Percentiles rank a stretch among this genome's conserved stretches.
Conservation (phyloP, 2,329 filamentous ascomycete genomes). For the Pleoardoris graminearum region DNA sequence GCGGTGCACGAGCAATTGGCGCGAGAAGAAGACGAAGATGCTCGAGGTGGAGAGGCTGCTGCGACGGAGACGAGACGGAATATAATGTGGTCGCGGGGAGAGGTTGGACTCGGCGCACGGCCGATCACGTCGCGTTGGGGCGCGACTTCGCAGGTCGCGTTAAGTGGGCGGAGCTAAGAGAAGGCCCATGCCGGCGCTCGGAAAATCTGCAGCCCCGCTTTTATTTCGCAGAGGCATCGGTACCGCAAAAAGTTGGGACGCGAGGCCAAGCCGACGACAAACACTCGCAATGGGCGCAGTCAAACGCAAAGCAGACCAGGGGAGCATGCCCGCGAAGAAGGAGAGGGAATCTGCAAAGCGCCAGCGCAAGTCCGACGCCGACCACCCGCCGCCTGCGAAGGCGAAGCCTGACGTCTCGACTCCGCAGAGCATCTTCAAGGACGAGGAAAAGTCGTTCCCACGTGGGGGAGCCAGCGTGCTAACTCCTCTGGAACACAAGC, state of each 20-base stretch:
- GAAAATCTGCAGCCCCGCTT: constrained; percentile 31
- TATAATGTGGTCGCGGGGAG: constrained; percentile 16
- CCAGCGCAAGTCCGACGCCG: constrained; percentile 41
- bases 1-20: constrained; percentile 4
- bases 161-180: constrained; percentile 18
- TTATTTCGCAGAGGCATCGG: constrained; percentile 17
- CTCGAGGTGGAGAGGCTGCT: not conserved
- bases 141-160: constrained; percentile 17
- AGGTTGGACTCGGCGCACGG: constrained; percentile 25
- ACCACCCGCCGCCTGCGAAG: constrained; percentile 31
- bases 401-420: constrained; percentile 37
- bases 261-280: constrained; percentile 9
- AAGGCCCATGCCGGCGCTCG: constrained; percentile 15
- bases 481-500: constrained; percentile 92
- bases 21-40: not conserved
- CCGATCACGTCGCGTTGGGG: constrained; percentile 10
- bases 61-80: constrained; percentile 7
- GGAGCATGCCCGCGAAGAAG: constrained; percentile 35
- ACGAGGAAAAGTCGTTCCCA: constrained; percentile 89
- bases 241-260: constrained; percentile 10
- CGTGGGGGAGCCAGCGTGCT: constrained; percentile 88
- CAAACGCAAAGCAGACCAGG: constrained; percentile 52
- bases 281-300: constrained; percentile 47
- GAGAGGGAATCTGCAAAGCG: constrained; percentile 42
- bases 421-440: constrained; percentile 56